These are phyloP conservation scores for Reutealis trisperma DNA, from an alignment of 345 rosid genomes.

Conservation along the genomic window DNA sequence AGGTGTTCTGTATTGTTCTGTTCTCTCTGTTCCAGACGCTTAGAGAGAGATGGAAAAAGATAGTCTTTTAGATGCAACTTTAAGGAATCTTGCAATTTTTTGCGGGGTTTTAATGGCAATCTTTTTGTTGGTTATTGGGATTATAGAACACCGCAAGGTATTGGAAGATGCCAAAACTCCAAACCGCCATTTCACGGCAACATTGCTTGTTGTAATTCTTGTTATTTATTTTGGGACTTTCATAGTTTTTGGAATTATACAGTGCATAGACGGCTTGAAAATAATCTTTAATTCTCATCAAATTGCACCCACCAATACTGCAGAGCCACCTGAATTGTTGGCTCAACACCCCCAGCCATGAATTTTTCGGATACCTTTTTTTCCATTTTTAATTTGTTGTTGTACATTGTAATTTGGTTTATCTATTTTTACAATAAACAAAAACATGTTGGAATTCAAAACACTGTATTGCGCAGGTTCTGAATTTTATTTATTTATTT, in stretches of 20 bases:
- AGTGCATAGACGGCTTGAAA: conserved; percentile 11
- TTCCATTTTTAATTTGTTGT: no score
- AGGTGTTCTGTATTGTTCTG: neutral
- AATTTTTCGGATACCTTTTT: neutral
- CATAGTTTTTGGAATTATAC: neutral
- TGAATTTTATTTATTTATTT: no score
- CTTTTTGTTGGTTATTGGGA: neutral
- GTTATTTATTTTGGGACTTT: neutral
- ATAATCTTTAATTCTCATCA: neutral
- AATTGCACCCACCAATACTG: neutral
- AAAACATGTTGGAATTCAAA: no score
- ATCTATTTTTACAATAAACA: no score
- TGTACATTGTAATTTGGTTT: neutral
- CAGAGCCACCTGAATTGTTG: neutral
- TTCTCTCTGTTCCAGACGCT: neutral
- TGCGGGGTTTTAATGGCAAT: neutral
- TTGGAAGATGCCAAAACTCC: neutral
- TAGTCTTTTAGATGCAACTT: neutral
- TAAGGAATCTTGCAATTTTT: neutral
- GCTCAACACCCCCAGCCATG: neutral
- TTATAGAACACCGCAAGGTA: neutral
- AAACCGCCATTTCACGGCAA: neutral
- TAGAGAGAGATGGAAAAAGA: conserved; percentile 3
- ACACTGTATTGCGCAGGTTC: no score
- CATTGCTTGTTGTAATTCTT: neutral